phyloP scores from a whole-genome alignment of 2,329 filamentous ascomycete species.

The Teratosphaeria gauchensis region DNA sequence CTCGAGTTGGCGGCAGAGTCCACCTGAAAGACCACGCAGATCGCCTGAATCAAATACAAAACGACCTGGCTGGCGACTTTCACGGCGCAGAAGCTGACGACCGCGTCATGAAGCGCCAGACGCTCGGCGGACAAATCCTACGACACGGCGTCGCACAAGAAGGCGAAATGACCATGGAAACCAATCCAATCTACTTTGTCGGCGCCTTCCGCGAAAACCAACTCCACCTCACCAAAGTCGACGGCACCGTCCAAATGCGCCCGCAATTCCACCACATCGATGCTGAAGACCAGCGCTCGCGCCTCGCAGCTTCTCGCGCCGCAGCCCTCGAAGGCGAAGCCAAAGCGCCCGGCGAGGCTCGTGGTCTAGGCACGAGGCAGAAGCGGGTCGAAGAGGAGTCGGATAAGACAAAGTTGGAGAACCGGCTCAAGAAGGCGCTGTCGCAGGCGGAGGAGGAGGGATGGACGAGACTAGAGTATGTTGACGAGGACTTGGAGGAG shows the following conservation, averaged over 20 bases:
- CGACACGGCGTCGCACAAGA: conserved; percentile 51
- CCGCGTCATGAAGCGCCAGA: conserved; percentile 69
- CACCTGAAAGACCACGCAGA: conserved; percentile 38
- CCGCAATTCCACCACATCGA: conserved; percentile 92
- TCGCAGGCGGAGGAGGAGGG: conserved; percentile 68
- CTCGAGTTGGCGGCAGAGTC: conserved; percentile 7
- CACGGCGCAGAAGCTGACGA: conserved; percentile 58
- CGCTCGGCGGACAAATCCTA: conserved; percentile 62
- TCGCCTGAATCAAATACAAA: conserved; percentile 28
- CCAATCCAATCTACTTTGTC: conserved; percentile 63
- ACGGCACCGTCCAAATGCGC: conserved; percentile 76
- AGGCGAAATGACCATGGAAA: conserved; percentile 41
- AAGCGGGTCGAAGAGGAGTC: conserved; percentile 41
- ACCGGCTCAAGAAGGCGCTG: conserved; percentile 55
- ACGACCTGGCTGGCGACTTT: conserved; percentile 46
- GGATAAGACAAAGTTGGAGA: conserved; percentile 57
- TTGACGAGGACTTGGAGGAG: conserved; percentile 66
- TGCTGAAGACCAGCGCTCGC: conserved; percentile 64
- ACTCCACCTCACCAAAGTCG: conserved; percentile 75
- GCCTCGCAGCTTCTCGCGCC: conserved; percentile 31
- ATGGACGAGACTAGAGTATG: conserved; percentile 72
- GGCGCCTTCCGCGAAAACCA: conserved; percentile 82
- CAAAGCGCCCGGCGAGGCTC: conserved; percentile 32
- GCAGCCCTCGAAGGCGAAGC: conserved; percentile 31
- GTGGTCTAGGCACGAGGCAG: conserved; percentile 10